Conservation (phyloP, 1,139 yeast genomes). For the Kodamaea ohmeri region DNA sequence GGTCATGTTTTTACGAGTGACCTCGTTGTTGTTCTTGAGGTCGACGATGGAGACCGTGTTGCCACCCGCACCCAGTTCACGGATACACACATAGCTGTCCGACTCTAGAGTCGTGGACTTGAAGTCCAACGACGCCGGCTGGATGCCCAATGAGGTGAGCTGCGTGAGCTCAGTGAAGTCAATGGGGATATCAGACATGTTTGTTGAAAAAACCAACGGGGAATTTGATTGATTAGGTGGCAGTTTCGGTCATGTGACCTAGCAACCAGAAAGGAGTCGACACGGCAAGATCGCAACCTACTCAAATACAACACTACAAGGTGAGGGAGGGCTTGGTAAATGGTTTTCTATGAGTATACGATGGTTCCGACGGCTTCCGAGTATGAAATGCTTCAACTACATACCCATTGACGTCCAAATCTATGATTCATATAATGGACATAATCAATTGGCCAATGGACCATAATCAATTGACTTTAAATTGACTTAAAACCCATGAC, state of each 20-base stretch:
- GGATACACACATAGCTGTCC: slow-evolving; percentile 83
- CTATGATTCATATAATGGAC: too few relatives aligned
- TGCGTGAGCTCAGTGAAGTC: slow-evolving; percentile 94
- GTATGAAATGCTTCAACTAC: too few relatives aligned
- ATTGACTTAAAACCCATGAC: too few relatives aligned
- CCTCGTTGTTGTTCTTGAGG: slow-evolving; percentile 69
- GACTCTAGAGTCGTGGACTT: slow-evolving; percentile 93
- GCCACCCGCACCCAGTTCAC: slow-evolving; percentile 74
- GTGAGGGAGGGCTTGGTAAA: too few relatives aligned
- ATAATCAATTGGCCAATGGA: too few relatives aligned
- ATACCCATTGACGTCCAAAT: too few relatives aligned
- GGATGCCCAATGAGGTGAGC: slow-evolving; percentile 80
- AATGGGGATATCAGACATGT: slow-evolving; percentile 75
- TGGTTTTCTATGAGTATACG: too few relatives aligned
- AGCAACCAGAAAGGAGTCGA: too few relatives aligned
- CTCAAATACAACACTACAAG: too few relatives aligned
- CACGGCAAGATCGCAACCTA: too few relatives aligned
- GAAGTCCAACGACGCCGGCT: slow-evolving; percentile 82
- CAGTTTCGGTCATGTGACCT: slow-evolving; percentile 3
- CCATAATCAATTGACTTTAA: too few relatives aligned
- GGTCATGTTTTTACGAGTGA: slow-evolving; percentile 84
- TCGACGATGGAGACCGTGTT: slow-evolving; percentile 92
- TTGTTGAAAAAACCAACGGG: slow-evolving; percentile 3
- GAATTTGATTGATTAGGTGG: slow-evolving; percentile 1
- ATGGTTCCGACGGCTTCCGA: too few relatives aligned